These are phyloP conservation scores for Hymenoscyphus fructigenus DNA, from an alignment of 2,329 filamentous ascomycete genomes.

Conservation along the genomic window DNA sequence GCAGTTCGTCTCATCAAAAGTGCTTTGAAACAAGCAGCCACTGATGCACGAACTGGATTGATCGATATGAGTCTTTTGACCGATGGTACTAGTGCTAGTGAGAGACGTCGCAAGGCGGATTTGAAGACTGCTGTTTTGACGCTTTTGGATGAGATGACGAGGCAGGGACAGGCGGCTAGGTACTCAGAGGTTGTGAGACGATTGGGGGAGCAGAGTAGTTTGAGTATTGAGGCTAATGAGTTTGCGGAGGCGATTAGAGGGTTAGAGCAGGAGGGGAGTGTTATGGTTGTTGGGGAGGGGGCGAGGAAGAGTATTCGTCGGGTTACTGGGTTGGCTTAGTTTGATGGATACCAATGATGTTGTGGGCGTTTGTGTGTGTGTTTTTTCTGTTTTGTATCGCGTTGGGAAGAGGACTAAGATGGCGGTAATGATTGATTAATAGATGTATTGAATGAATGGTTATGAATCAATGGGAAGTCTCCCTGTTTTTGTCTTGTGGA, in stretches of 20 bases:
- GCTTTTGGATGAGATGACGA: slow-evolving; percentile 78
- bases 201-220: slow-evolving; percentile 68
- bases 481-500: background rate
- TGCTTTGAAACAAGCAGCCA: slow-evolving; percentile 95
- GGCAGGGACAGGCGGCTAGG: slow-evolving; percentile 65
- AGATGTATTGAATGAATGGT: background rate
- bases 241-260: slow-evolving; percentile 78
- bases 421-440: slow-evolving; percentile 9
- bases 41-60: slow-evolving; percentile 82
- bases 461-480: slow-evolving; percentile 2
- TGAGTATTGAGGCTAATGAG: slow-evolving; percentile 73
- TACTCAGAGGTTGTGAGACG: slow-evolving; percentile 76
- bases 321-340: slow-evolving; percentile 55
- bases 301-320: slow-evolving; percentile 78
- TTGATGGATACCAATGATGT: too few relatives aligned
- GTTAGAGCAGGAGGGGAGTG: slow-evolving; percentile 79
- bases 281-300: slow-evolving; percentile 83
- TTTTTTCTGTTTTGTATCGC: background rate
- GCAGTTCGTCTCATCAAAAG: slow-evolving; percentile 90
- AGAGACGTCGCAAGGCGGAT: slow-evolving; percentile 78
- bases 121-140: slow-evolving; percentile 76
- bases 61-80: slow-evolving; percentile 97
- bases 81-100: slow-evolving; percentile 88
- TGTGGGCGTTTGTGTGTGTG: background rate
- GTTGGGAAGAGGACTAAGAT: background rate